Percentiles rank a stretch among this genome's conserved stretches.
phyloP scores from a whole-genome alignment of 768 basidiomycete species.

The Kwoniella sp. region DNA sequence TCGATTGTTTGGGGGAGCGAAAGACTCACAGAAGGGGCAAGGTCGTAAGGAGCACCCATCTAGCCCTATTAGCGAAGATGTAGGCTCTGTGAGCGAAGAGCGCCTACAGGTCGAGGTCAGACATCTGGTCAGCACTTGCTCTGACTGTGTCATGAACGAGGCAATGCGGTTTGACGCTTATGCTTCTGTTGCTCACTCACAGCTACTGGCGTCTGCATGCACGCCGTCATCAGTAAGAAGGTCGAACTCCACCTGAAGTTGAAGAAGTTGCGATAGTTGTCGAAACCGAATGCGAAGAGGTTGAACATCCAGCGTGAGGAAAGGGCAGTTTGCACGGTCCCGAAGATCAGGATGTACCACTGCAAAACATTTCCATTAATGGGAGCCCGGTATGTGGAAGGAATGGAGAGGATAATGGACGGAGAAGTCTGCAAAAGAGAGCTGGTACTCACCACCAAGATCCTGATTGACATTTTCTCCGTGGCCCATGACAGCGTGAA shows the following conservation, averaged over 20 bases:
- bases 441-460: slow-evolving; percentile 21
- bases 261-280: slow-evolving; percentile 15
- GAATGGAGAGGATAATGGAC: too few species aligned
- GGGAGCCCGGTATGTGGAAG: neutral
- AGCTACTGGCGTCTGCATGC: slow-evolving; percentile 9
- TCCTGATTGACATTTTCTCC: slow-evolving; percentile 7
- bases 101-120: neutral
- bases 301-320: slow-evolving; percentile 13
- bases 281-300: slow-evolving; percentile 20
- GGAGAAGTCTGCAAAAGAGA: too few species aligned
- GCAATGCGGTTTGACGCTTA: neutral
- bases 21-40: slow-evolving; percentile 3
- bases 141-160: neutral
- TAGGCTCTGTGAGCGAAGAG: slow-evolving; percentile 22
- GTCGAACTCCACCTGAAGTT: slow-evolving; percentile 12
- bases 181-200: slow-evolving; percentile 8
- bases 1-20: too few species aligned
- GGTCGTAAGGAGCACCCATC: neutral
- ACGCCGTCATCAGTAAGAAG: slow-evolving; percentile 1
- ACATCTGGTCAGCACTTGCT: too few species aligned
- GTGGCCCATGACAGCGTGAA: slow-evolving; percentile 7
- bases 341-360: slow-evolving; percentile 7
- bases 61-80: slow-evolving; percentile 1
- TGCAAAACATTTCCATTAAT: neutral
- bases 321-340: slow-evolving; percentile 9